phyloP scores from a whole-genome alignment of 2,329 filamentous ascomycete genomes.

The Claviceps digitariae region DNA sequence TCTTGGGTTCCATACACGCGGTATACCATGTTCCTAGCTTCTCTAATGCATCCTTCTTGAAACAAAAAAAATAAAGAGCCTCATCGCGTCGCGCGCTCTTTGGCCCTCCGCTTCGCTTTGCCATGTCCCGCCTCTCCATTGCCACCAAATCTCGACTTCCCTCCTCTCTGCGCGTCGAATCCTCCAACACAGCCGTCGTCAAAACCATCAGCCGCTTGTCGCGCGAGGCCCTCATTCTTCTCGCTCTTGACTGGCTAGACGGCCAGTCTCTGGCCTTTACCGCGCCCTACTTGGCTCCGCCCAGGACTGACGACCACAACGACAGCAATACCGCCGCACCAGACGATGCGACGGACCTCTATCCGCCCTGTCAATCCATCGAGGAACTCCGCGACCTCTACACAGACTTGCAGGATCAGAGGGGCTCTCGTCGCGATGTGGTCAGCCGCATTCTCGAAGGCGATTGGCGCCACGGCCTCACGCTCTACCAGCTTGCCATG shows the following conservation, averaged over 20 bases:
- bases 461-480: conserved; percentile 55
- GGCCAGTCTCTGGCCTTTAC: conserved; percentile 47
- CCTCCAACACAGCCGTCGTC: conserved; percentile 48
- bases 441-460: conserved; percentile 50
- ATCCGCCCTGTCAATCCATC: conserved; percentile 52
- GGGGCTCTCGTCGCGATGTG: conserved; percentile 49
- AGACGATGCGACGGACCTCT: conserved; percentile 50
- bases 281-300: conserved; percentile 18
- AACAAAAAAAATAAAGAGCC: too few species aligned
- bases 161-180: conserved; percentile 55
- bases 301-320: conserved; percentile 12
- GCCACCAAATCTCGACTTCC: conserved; percentile 60
- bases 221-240: conserved; percentile 54
- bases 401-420: conserved; percentile 41
- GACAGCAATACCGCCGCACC: conserved; percentile 20
- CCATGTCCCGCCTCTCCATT: conserved; percentile 46
- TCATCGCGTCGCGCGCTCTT: not conserved
- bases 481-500: conserved; percentile 54
- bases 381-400: conserved; percentile 56
- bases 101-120: not conserved
- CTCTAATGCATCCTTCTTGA: not conserved
- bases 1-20: not conserved
- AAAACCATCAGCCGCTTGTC: conserved; percentile 59
- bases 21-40: not conserved
- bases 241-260: conserved; percentile 67